Percentiles rank a stretch among this genome's conserved stretches.
Evolutionary conservation across 2,329 filamentous ascomycete species (phyloP).

Genomic region (Xylogone sp.): DNA sequence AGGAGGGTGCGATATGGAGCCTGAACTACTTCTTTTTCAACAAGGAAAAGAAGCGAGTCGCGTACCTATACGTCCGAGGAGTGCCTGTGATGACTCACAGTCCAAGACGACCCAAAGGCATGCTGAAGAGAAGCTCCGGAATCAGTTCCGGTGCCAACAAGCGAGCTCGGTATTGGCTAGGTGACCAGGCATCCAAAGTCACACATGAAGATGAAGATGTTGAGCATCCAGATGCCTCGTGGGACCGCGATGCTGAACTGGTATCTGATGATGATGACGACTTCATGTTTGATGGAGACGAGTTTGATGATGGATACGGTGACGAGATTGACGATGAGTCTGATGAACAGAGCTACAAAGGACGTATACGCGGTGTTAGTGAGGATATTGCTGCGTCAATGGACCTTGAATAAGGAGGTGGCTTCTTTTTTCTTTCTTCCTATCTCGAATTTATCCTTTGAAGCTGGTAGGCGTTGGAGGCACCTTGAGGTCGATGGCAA

Average conservation of each 20-base stretch:
- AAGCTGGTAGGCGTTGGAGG: background rate
- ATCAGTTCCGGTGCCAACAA: slow-evolving; percentile 62
- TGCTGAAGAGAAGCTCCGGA: slow-evolving; percentile 22
- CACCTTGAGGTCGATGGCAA: slow-evolving; percentile 1
- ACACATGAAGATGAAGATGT: slow-evolving; percentile 35
- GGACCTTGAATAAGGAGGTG: slow-evolving; percentile 46
- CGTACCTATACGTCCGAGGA: slow-evolving; percentile 90
- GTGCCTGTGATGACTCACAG: slow-evolving; percentile 71
- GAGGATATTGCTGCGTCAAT: slow-evolving; percentile 60
- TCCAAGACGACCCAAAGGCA: slow-evolving; percentile 40
- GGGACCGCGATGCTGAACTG: slow-evolving; percentile 39
- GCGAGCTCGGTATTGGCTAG: slow-evolving; percentile 85
- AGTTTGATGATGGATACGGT: slow-evolving; percentile 34
- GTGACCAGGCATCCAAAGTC: slow-evolving; percentile 51
- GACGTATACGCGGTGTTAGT: slow-evolving; percentile 52
- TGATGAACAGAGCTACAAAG: slow-evolving; percentile 37
- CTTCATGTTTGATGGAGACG: slow-evolving; percentile 44
- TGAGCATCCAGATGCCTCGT: slow-evolving; percentile 35
- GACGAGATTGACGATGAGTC: slow-evolving; percentile 29
- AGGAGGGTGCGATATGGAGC: slow-evolving; percentile 92
- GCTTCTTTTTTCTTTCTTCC: background rate
- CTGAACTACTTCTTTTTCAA: slow-evolving; percentile 98
- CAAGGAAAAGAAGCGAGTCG: slow-evolving; percentile 84
- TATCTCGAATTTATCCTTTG: background rate
- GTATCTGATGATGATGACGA: slow-evolving; percentile 39